Conservation (phyloP, 768 basidiomycete genomes). For the Panus rudis region DNA sequence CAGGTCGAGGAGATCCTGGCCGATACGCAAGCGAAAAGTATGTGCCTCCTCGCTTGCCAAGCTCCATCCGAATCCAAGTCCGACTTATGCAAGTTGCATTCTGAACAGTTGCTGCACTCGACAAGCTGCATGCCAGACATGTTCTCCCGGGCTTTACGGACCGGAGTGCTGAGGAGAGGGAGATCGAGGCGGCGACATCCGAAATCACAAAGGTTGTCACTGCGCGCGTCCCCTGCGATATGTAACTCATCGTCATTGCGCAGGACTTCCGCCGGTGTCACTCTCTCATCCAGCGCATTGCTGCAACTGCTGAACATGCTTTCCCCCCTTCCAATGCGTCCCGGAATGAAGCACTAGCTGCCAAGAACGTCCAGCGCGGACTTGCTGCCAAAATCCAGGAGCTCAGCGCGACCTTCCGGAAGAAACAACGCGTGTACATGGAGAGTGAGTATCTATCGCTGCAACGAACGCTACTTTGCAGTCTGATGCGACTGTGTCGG, state of each 20-base stretch:
- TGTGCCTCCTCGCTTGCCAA: conserved; percentile 22
- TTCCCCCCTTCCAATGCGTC: conserved; percentile 54
- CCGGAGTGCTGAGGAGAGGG: conserved; percentile 86
- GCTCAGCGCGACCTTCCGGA: conserved; percentile 84
- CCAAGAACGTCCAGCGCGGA: conserved; percentile 92
- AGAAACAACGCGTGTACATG: conserved; percentile 98
- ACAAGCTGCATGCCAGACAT: conserved; percentile 95
- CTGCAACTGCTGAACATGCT: conserved; percentile 43
- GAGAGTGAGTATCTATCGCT: conserved; percentile 65
- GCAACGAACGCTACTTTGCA: not conserved
- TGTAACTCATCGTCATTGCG: no score
- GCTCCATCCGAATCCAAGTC: conserved; percentile 4
- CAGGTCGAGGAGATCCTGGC: conserved; percentile 78
- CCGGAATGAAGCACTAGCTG: conserved; percentile 54
- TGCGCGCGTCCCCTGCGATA: no score
- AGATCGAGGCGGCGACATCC: conserved; percentile 80
- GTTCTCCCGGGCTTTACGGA: conserved; percentile 95
- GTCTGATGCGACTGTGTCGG: not conserved
- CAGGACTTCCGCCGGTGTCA: conserved; percentile 37
- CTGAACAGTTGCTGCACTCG: conserved; percentile 70
- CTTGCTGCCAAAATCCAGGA: conserved; percentile 96
- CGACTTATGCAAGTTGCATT: conserved; percentile 13
- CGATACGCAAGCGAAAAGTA: conserved; percentile 72
- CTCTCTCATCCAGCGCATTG: conserved; percentile 70
- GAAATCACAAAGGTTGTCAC: conserved; percentile 80